Base-by-base conservation (phyloP, 1,284 basidiomycete genomes). In the Singerocomus inundabilis region DNA sequence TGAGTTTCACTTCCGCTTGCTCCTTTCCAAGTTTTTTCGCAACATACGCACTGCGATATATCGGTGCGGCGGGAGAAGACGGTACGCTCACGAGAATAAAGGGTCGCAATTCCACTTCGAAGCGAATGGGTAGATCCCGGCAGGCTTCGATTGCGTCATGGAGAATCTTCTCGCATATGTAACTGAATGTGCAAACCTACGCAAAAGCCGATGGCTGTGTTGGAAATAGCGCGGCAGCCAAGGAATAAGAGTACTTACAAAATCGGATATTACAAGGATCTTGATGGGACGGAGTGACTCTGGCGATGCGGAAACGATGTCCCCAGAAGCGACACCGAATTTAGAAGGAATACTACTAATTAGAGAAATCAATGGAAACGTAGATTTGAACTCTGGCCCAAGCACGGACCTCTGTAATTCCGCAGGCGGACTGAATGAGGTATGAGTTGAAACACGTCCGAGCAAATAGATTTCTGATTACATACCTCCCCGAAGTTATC, bases 21-120 rank as follows among this genome's bases (percentile, higher is more conserved):
- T 85, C 83, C 57, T 75, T 71, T 11, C 86, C 87, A 40, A 84
- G 78, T 53, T 77, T 78, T 44, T 75, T 72, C 24, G 57, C 36
- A 61, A 83, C 28, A 30, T 64, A 62, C 11, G 51, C 52, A 26
- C 55, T 57, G 25, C 64, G 67, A 10, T 44, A 76, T 54, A 79
- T 77, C 12, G 57, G 57, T 73, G 78, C 50, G 72, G 68, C 15
- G 77, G 60, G 43, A 77, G 59, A 39, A 82, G 67, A 21, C 71
- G 70, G 30, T 41, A 74, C 54, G 61, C 79, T 70, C 56, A 89
- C 75, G 37, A 85, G 72, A 12, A 72, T 72, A 74, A 84, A 91
- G 0, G 90, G 90, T 52, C 85, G 72, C 65, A 85, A 86, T 58
- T 88, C 83, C 60, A 91, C 69, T 49, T 86, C 78, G 69, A 92